These are phyloP conservation scores for Claviceps quebecensis DNA, from an alignment of 2,329 filamentous ascomycete species.

Conservation along the genomic window DNA sequence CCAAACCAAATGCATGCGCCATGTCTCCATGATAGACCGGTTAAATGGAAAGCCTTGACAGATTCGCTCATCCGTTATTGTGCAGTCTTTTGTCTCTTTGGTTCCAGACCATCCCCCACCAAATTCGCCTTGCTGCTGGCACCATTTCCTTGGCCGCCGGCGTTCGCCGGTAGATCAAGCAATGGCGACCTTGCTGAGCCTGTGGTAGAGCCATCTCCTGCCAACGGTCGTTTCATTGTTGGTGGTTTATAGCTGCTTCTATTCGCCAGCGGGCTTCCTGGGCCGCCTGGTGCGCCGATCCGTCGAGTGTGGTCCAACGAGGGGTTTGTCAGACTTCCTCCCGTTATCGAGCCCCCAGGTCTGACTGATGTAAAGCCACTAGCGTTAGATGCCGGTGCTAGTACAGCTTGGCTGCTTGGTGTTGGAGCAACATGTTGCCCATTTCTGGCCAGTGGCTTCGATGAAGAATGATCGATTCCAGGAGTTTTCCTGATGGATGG, in stretches of 20 bases:
- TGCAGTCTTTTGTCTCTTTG: slow-evolving; percentile 37
- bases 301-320: slow-evolving; percentile 39
- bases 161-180: slow-evolving; percentile 37
- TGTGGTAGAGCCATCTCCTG: slow-evolving; percentile 13
- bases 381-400: slow-evolving; percentile 11
- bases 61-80: not conserved
- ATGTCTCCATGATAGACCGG: slow-evolving; percentile 3
- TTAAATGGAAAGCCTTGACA: not conserved
- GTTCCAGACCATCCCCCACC: slow-evolving; percentile 23
- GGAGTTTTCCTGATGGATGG: slow-evolving; percentile 83
- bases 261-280: slow-evolving; percentile 44
- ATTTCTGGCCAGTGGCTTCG: slow-evolving; percentile 53
- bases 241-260: slow-evolving; percentile 44
- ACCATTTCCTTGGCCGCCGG: slow-evolving; percentile 11
- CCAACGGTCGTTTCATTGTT: slow-evolving; percentile 40
- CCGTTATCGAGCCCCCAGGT: slow-evolving; percentile 14
- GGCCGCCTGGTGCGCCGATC: slow-evolving; percentile 42
- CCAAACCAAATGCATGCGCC: slow-evolving; percentile 12
- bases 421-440: slow-evolving; percentile 35
- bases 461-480: slow-evolving; percentile 69
- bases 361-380: slow-evolving; percentile 17
- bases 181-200: slow-evolving; percentile 27
- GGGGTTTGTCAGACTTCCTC: slow-evolving; percentile 36
- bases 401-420: slow-evolving; percentile 15
- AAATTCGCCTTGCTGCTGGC: not conserved